Evolutionary conservation across 306 rosid species (phyloP), one percentile per base, ranked within the genome.

Genomic region (Acacia melanoxylon): DNA sequence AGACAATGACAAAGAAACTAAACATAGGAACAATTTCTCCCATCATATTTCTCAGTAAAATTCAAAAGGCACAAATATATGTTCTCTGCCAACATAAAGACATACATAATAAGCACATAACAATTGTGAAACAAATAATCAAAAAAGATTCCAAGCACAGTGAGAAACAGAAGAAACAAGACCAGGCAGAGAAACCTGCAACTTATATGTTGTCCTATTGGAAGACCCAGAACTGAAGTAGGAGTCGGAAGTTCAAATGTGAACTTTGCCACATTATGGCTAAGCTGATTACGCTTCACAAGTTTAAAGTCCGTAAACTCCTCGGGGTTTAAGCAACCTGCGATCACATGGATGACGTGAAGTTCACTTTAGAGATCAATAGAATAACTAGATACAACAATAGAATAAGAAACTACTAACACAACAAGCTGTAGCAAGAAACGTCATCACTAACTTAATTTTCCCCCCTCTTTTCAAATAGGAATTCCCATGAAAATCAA

Each of bases 211-310:
- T 96, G 98, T 75, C 99, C 99, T 81, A 96, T 96, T 76, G 99
- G 99, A 85, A 96, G 99, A 56, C 99, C 98, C 89, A 96, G 85
- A 77, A 91, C 90, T 65, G 98, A 90, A 80, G 94, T 91, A 72
- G 98, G 88, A 77, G 87, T 86, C 10, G 94, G 97, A 74, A 96
- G 99, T 72, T 52, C 88, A 89, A 96, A 96, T 66, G 73, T 93
- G 88, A 96, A 96, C 85, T 92, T 93, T 10, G 99, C 99, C 72
- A 93, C 99, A 88, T 96, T 93, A 84, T 96, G 99, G 92, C 99
- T 93, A 88, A 96, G 86, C 71, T 92, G 97, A 11, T 77, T 40
- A 25, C 91, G 93, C 89, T 91, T 92, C 69, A 88, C 91, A 81
- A 93, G 97, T 86, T 93, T 95, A 81, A 91, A 95, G 68, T 87